Evolutionary conservation across 805 yeast species (phyloP).

Genomic region (Dipodascopsis tothii): DNA sequence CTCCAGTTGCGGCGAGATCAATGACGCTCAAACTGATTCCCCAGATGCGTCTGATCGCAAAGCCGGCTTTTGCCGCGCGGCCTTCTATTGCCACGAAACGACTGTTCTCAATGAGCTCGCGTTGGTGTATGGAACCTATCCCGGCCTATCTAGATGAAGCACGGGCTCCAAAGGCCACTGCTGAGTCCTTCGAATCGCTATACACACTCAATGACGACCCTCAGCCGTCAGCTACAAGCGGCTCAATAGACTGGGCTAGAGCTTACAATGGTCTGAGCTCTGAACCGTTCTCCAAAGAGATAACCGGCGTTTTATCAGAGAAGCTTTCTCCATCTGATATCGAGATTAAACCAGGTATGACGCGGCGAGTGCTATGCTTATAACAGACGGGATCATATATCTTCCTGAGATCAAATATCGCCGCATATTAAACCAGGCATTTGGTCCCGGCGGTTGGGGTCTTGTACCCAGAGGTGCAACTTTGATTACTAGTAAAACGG

Average conservation of each 20-base stretch:
- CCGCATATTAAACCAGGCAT: constrained; percentile 76
- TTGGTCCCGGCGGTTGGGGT: constrained; percentile 99
- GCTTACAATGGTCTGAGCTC: constrained; percentile 82
- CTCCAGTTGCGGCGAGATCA: too few relatives aligned
- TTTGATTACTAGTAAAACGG: constrained; percentile 58
- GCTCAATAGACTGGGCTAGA: constrained; percentile 60
- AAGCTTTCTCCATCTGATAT: constrained; percentile 64
- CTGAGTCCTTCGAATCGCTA: not conserved
- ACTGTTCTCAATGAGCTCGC: not conserved
- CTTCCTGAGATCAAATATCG: constrained; percentile 94
- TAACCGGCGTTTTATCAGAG: constrained; percentile 53
- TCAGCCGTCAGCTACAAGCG: not conserved
- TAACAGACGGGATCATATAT: constrained; percentile 82
- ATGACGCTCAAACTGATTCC: too few relatives aligned
- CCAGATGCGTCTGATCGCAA: too few relatives aligned
- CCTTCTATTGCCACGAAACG: not conserved
- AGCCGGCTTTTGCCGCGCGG: too few relatives aligned
- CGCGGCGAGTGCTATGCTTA: not conserved
- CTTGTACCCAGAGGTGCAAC: constrained; percentile 88
- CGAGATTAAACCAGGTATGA: constrained; percentile 68
- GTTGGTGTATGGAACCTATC: constrained; percentile 4
- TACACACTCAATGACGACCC: not conserved
- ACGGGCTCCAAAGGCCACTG: not conserved
- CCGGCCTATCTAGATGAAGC: constrained; percentile 4
- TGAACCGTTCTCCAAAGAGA: constrained; percentile 59